These are phyloP conservation scores for Pleurotus pulmonarius DNA, from an alignment of 768 basidiomycete species.

Conservation along the genomic window DNA sequence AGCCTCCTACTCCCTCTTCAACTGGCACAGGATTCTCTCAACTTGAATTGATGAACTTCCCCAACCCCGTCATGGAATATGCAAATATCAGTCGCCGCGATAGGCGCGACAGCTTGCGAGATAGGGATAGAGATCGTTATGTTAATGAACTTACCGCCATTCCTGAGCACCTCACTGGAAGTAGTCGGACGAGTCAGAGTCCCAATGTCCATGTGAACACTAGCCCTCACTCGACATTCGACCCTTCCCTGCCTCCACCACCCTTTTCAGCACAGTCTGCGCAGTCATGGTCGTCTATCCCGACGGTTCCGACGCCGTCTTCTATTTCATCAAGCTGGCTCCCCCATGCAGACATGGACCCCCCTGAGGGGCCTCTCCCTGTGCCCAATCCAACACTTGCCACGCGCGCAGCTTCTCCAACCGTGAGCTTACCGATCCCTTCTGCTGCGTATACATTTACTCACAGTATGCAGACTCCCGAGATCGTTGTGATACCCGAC, in stretches of 20 bases:
- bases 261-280: neutral
- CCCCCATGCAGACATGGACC: neutral
- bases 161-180: slow-evolving; percentile 3
- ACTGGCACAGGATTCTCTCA: slow-evolving; percentile 7
- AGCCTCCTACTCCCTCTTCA: slow-evolving; percentile 5
- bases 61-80: slow-evolving; percentile 7
- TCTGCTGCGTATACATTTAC: neutral
- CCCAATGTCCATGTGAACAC: neutral
- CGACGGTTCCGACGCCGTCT: slow-evolving; percentile 5
- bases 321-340: neutral
- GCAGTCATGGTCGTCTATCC: neutral
- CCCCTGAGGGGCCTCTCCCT: neutral
- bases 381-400: neutral
- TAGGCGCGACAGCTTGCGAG: neutral
- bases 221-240: slow-evolving; percentile 1
- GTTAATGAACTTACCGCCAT: slow-evolving; percentile 3
- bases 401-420: neutral
- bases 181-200: slow-evolving; percentile 4
- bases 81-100: neutral
- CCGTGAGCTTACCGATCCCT: neutral
- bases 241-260: slow-evolving; percentile 3
- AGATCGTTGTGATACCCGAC: slow-evolving; percentile 4
- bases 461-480: neutral
- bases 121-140: slow-evolving; percentile 7
- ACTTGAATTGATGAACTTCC: slow-evolving; percentile 11